Conservation (phyloP, 129 eudicot species). For the Calendula officinalis region DNA sequence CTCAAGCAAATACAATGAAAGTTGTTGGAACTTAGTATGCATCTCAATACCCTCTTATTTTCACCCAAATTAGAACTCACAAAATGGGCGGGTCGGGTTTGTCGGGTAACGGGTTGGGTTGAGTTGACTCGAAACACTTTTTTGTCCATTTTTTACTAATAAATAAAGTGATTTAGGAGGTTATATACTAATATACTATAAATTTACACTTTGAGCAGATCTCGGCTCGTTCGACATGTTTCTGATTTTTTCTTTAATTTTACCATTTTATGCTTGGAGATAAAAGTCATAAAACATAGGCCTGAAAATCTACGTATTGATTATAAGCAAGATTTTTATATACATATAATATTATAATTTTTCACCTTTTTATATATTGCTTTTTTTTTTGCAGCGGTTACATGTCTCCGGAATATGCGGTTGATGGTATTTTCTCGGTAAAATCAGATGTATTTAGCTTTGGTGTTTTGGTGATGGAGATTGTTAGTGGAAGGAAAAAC, state of each 20-base stretch:
- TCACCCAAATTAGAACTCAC: neutral
- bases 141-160: too few species aligned
- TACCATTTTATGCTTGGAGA: too few species aligned
- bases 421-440: constrained; percentile 27
- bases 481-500: constrained; percentile 42
- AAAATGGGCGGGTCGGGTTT: neutral
- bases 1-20: constrained; percentile 43
- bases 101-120: neutral
- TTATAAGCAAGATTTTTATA: too few species aligned
- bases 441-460: constrained; percentile 43
- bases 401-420: neutral
- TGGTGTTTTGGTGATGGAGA: constrained; percentile 46
- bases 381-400: neutral
- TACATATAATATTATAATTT: neutral
- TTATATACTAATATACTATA: too few species aligned
- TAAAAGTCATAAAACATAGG: too few species aligned
- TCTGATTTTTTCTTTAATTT: too few species aligned
- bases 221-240: too few species aligned
- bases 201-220: too few species aligned
- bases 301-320: too few species aligned
- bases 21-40: constrained; percentile 57
- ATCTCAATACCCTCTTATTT: constrained; percentile 4
- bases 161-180: too few species aligned
- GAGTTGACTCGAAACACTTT: too few species aligned
- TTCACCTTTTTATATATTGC: neutral